Conservation (phyloP, 2,329 filamentous ascomycete genomes). For the Fusarium camptoceras region DNA sequence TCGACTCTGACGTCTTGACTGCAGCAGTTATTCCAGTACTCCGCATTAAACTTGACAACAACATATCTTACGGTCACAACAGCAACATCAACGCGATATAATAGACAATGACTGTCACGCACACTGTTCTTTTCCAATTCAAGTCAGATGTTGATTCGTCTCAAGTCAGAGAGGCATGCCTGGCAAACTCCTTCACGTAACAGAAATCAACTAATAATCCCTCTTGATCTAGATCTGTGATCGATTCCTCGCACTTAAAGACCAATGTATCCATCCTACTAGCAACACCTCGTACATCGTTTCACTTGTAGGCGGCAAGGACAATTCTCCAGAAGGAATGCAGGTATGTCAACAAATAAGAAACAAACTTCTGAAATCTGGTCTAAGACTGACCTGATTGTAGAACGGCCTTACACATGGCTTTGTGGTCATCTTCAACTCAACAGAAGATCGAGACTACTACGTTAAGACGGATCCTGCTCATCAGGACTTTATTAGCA, state of each 20-base stretch:
- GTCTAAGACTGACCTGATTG: not conserved
- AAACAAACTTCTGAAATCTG: rapidly evolving
- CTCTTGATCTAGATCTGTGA: constrained; percentile 1
- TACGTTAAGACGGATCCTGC: constrained; percentile 74
- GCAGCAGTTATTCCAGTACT: not conserved
- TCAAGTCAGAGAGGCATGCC: not conserved
- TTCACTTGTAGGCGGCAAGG: constrained; percentile 15
- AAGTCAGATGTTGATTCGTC: not conserved
- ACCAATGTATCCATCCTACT: constrained; percentile 15
- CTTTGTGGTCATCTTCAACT: constrained; percentile 76
- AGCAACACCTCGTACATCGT: constrained; percentile 7
- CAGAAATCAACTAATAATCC: not conserved
- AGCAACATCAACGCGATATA: not conserved
- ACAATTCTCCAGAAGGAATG: constrained; percentile 24
- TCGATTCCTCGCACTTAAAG: constrained; percentile 11
- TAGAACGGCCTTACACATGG: constrained; percentile 75
- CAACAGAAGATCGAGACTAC: constrained; percentile 72
- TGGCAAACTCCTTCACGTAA: rapidly evolving
- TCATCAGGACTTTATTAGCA: constrained; percentile 70
- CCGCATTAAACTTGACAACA: not conserved
- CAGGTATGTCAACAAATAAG: not conserved
- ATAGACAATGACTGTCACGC: constrained; percentile 2
- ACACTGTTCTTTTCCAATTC: constrained; percentile 23
- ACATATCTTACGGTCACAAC: not conserved
- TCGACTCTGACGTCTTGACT: not conserved